Percentiles rank a stretch among this genome's conserved stretches.
Evolutionary conservation across 2,329 filamentous ascomycete genomes (phyloP).

Genomic region (Didymosphaeria variabile): DNA sequence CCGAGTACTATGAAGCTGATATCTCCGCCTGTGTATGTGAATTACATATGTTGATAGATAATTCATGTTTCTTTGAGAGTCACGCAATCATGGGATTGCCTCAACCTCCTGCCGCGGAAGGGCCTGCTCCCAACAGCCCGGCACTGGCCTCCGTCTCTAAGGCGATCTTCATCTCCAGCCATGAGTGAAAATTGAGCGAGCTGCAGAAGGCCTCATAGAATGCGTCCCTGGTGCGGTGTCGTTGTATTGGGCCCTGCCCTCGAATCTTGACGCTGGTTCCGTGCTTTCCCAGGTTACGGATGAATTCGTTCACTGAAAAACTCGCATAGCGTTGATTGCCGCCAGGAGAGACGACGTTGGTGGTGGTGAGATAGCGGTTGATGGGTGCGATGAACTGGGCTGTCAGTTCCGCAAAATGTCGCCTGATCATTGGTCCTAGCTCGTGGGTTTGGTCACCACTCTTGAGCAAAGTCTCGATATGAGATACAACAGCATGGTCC

Average conservation of each 20-base stretch:
- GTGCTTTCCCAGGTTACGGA: slow-evolving; percentile 49
- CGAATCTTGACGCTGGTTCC: slow-evolving; percentile 51
- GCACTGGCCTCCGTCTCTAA: slow-evolving; percentile 52
- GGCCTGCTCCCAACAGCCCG: slow-evolving; percentile 39
- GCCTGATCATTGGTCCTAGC: slow-evolving; percentile 50
- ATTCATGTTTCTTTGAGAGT: not conserved
- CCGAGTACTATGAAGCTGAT: too few relatives aligned
- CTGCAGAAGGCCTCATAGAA: slow-evolving; percentile 51
- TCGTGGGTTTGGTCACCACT: slow-evolving; percentile 42
- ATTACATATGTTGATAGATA: not conserved
- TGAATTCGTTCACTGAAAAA: slow-evolving; percentile 49
- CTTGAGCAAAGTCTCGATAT: slow-evolving; percentile 46
- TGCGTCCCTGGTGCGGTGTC: slow-evolving; percentile 46
- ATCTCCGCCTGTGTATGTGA: not conserved
- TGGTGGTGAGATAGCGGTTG: slow-evolving; percentile 52
- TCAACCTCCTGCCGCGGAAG: slow-evolving; percentile 11
- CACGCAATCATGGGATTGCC: not conserved
- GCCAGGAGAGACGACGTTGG: slow-evolving; percentile 44
- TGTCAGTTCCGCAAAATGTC: slow-evolving; percentile 53
- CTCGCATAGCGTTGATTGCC: slow-evolving; percentile 50
- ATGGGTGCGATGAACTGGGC: slow-evolving; percentile 53
- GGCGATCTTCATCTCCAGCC: slow-evolving; percentile 54
- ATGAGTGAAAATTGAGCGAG: slow-evolving; percentile 52
- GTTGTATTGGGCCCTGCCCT: slow-evolving; percentile 49
- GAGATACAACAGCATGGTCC: slow-evolving; percentile 43